Evolutionary conservation across 2,329 filamentous ascomycete genomes (phyloP).

Genomic region (Pseudonectria buxi): DNA sequence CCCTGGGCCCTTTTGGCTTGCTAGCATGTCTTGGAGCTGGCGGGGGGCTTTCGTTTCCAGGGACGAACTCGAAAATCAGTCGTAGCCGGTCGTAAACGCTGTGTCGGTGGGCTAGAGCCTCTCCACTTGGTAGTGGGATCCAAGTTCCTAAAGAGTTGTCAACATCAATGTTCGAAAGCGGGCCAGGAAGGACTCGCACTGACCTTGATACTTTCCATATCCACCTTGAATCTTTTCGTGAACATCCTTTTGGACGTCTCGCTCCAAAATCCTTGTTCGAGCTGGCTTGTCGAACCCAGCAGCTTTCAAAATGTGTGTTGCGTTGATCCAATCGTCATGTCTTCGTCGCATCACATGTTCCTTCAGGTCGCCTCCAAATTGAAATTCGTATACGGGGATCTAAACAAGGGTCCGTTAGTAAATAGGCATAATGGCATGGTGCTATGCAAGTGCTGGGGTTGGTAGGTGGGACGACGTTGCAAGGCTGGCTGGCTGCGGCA

Average conservation of each 20-base stretch:
- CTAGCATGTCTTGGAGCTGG: constrained; percentile 89
- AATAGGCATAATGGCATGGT: not conserved
- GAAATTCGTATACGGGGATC: constrained; percentile 93
- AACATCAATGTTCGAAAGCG: constrained; percentile 6
- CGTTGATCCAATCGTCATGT: constrained; percentile 96
- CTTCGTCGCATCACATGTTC: constrained; percentile 94
- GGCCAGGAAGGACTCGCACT: constrained; percentile 8
- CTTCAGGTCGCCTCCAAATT: constrained; percentile 69
- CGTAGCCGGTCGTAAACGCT: constrained; percentile 75
- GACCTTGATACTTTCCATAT: constrained; percentile 97
- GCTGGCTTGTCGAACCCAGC: constrained; percentile 97
- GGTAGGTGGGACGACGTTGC: not conserved
- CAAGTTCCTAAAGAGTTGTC: constrained; percentile 63
- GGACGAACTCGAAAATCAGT: constrained; percentile 82
- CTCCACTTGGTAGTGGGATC: constrained; percentile 81
- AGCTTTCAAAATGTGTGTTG: constrained; percentile 96
- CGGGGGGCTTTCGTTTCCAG: constrained; percentile 81
- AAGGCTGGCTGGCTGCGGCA: not conserved
- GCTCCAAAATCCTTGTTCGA: constrained; percentile 86
- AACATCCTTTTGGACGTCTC: constrained; percentile 91
- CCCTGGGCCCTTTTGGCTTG: constrained; percentile 70
- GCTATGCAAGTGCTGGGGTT: not conserved
- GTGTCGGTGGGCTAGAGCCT: constrained; percentile 78
- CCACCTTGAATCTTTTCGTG: constrained; percentile 98
- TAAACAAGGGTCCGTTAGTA: constrained; percentile 30